phyloP scores from a whole-genome alignment of 169 alveolate species.

The Babesia caballi region DNA sequence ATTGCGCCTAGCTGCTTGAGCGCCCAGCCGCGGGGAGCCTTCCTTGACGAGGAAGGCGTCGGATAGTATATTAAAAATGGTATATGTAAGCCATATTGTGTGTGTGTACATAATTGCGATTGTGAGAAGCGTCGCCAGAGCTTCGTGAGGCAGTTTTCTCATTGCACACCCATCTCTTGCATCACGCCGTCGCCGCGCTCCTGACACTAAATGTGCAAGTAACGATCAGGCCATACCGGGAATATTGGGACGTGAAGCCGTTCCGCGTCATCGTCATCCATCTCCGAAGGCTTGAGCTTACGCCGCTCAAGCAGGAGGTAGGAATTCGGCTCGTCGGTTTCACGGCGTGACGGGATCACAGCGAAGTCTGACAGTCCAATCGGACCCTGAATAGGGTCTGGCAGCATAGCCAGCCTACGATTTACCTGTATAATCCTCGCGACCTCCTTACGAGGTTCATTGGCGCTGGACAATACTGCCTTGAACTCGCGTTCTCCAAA shows the following conservation, averaged over 20 bases:
- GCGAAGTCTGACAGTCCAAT: conserved; percentile 28
- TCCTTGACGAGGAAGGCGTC: background rate
- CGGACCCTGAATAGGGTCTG: background rate
- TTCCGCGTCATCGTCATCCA: conserved; percentile 18
- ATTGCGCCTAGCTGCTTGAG: background rate
- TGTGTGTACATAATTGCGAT: conserved; percentile 14
- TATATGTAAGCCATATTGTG: background rate
- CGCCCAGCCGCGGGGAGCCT: background rate
- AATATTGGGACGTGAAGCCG: conserved; percentile 13
- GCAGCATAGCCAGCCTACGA: no score
- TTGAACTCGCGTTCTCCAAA: conserved; percentile 26
- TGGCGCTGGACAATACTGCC: background rate
- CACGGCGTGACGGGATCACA: background rate
- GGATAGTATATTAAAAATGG: background rate
- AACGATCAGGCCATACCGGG: background rate
- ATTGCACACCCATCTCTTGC: background rate
- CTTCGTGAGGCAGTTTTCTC: no score
- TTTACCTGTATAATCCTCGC: conserved; percentile 3
- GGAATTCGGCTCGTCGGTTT: background rate
- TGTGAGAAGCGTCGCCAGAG: no score
- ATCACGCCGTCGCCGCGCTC: conserved; percentile 10
- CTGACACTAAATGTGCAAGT: background rate
- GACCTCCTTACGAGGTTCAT: background rate
- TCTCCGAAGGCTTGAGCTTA: conserved; percentile 19
- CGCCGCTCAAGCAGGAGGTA: conserved; percentile 2